Evolutionary conservation across 1,284 basidiomycete genomes (phyloP).

Genomic region (Peniophora sp.): DNA sequence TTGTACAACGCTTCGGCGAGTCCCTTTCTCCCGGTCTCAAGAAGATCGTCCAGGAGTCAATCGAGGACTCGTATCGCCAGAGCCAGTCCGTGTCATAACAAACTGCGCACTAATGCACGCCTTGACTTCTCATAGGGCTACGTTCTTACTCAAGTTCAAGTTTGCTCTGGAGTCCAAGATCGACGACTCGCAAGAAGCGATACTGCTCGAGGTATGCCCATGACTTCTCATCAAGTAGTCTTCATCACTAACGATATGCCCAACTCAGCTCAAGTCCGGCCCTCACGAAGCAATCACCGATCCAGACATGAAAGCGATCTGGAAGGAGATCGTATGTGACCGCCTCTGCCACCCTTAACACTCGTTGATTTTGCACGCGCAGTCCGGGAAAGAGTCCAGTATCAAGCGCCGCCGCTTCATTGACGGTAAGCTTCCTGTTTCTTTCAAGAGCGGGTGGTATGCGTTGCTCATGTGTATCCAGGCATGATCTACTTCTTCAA

Average conservation of each 20-base stretch:
- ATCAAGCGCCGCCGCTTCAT: conserved; percentile 14
- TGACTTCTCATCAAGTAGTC: background rate
- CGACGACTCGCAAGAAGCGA: conserved; percentile 9
- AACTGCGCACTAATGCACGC: background rate
- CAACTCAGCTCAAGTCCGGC: conserved; percentile 7
- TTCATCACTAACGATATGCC: background rate
- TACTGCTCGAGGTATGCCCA: conserved; percentile 5
- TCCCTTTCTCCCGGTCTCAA: conserved; percentile 5
- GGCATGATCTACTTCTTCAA: conserved; percentile 12
- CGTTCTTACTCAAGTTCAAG: conserved; percentile 10
- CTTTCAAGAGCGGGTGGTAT: background rate
- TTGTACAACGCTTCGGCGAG: conserved; percentile 7
- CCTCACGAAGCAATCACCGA: conserved; percentile 13
- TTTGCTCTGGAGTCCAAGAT: conserved; percentile 11
- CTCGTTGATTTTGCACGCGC: background rate
- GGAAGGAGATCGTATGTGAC: background rate
- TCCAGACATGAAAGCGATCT: conserved; percentile 10
- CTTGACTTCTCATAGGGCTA: conserved; percentile 2
- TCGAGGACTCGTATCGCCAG: conserved; percentile 5
- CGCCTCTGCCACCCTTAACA: background rate
- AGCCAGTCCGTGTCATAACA: conserved; percentile 6
- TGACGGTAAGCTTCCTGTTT: conserved; percentile 4
- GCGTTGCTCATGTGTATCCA: background rate
- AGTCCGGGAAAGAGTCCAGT: conserved; percentile 13
- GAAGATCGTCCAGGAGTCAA: conserved; percentile 7